A percentile compares a stretch with the other conserved stretches of the same genome.
These are phyloP conservation scores for Ophiostoma montium DNA, from an alignment of 2,329 filamentous ascomycete species.

Conservation along the genomic window DNA sequence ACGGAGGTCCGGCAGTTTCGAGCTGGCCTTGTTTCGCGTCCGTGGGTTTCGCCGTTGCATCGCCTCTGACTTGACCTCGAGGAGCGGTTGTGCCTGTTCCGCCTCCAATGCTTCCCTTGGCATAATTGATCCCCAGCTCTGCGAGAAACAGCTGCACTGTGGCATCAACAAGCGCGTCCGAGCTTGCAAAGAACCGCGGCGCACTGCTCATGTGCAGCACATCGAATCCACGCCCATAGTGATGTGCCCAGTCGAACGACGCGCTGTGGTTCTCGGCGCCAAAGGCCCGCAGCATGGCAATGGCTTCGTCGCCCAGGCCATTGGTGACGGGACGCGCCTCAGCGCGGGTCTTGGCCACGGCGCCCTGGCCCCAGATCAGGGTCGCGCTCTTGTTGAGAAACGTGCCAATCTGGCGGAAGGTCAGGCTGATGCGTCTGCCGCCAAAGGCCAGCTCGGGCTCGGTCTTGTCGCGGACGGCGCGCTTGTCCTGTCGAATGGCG, in stretches of 20 bases:
- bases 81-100: too few relatives aligned
- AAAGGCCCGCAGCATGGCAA: conserved; percentile 64
- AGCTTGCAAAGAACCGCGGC: conserved; percentile 35
- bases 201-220: conserved; percentile 53
- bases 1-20: too few relatives aligned
- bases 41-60: too few relatives aligned
- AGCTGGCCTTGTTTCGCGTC: too few relatives aligned
- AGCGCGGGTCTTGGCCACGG: conserved; percentile 49
- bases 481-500: conserved; percentile 79
- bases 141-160: conserved; percentile 36
- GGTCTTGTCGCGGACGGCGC: conserved; percentile 51
- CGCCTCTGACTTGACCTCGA: too few relatives aligned
- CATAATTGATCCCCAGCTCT: conserved; percentile 32
- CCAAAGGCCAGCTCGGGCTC: conserved; percentile 55
- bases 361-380: conserved; percentile 86
- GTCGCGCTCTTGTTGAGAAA: conserved; percentile 53
- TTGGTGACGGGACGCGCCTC: conserved; percentile 53
- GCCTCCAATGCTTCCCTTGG: conserved; percentile 27
- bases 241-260: conserved; percentile 57
- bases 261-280: conserved; percentile 66
- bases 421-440: conserved; percentile 77
- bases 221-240: conserved; percentile 74
- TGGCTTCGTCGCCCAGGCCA: conserved; percentile 50
- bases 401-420: conserved; percentile 80
- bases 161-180: conserved; percentile 33